Evolutionary conservation across 345 rosid species (phyloP), one percentile per base, ranked within the genome.

Genomic region (Crucihimalaya himalaica): DNA sequence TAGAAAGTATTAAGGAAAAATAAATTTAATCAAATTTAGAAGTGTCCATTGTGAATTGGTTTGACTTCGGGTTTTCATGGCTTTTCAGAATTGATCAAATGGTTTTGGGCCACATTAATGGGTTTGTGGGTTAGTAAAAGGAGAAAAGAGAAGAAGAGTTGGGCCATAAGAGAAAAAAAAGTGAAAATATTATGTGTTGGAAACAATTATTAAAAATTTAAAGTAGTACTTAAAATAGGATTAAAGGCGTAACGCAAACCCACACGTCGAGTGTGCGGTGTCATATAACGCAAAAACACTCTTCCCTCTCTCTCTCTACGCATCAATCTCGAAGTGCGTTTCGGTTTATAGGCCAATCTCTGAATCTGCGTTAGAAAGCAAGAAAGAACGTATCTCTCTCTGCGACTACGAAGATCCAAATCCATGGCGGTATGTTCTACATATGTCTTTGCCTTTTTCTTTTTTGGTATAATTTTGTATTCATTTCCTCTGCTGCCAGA

Each of bases 351-450:
- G 53, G 18, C 69, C 43, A 72, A 37, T 74, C 50, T 72, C 56
- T 63, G 64, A 63, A 63, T 72, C 55, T 53, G 35, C 72, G 39
- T 72, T 2, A 15, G 35, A 58, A 68, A 75, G 8, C 55, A 52
- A 23, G 32, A 51, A 40, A 40, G 13, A 20, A 32, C 32, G 37
- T 31, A 20, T 32, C 69, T 52, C 69, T 52, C 52, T 48, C 23
- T 12, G 35, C 52, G 27, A 34, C 46, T 32, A 34, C 74, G 42
- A 68, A 76, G 60, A 69, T 62, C 65, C 55, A 42, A 19, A 35
- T 70, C 75, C 71, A 76, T 76, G 79, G 79, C 79, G 79, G 79
- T 76, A 34, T 62, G 74, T 45, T 69, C 40, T n/a, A 7, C 32
- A 19, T 47, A 32, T 23, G 14, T 40, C 3, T 5, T 21, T 47